phyloP scores from a whole-genome alignment of 441 rosid genomes.

The Pelargonium australe region DNA sequence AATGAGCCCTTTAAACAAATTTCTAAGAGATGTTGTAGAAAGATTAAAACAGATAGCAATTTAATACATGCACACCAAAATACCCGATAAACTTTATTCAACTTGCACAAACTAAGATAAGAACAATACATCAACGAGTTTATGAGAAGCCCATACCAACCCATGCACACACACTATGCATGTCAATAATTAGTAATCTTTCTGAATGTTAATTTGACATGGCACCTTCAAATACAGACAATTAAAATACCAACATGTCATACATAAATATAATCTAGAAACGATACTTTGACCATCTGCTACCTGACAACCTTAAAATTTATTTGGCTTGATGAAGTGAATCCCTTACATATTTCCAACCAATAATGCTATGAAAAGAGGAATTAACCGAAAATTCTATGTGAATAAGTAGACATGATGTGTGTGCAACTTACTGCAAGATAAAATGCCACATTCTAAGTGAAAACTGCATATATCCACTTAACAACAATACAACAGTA shows the following conservation, averaged over 20 bases:
- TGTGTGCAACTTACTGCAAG: not conserved
- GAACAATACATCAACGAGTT: not conserved
- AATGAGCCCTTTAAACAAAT: slow-evolving; percentile 2
- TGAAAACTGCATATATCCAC: not conserved
- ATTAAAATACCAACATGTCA: no score
- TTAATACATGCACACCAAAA: not conserved
- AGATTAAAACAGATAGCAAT: not conserved
- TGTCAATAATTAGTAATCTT: not conserved
- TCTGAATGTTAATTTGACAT: not conserved
- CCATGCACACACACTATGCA: not conserved
- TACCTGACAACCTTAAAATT: no score
- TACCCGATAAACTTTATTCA: not conserved
- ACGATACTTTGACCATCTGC: no score
- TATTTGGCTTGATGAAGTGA: not conserved
- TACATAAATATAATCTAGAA: no score
- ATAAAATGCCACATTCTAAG: not conserved
- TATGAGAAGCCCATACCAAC: not conserved
- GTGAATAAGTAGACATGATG: not conserved
- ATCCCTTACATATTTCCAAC: not conserved
- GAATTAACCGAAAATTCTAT: not conserved
- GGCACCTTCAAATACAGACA: not conserved
- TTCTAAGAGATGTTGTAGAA: not conserved
- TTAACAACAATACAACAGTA: no score
- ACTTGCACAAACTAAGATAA: not conserved
- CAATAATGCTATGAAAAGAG: not conserved